A percentile compares a stretch with the other conserved stretches of the same genome.
Conservation (phyloP, 148 eudicot species). For the Rhododendron henanense region DNA sequence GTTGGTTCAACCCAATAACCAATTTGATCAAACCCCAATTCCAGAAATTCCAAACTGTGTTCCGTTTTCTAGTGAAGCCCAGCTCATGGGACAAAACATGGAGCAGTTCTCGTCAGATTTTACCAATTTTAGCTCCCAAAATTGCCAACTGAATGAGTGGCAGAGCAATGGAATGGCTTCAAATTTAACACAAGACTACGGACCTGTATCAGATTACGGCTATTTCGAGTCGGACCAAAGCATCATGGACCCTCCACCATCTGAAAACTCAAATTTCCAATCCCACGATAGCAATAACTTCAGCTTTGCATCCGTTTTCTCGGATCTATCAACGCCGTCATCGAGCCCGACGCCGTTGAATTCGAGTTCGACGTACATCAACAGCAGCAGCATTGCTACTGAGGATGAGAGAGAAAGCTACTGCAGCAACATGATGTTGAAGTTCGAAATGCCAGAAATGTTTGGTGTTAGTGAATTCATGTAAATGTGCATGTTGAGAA, state of each 20-base stretch:
- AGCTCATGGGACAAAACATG: slow-evolving; percentile 39
- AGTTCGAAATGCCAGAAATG: slow-evolving; percentile 59
- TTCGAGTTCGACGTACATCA: slow-evolving; percentile 44
- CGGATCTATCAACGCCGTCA: slow-evolving; percentile 59
- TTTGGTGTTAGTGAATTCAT: slow-evolving; percentile 54
- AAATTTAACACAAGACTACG: slow-evolving; percentile 19
- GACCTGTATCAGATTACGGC: slow-evolving; percentile 22
- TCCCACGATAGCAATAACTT: slow-evolving; percentile 32
- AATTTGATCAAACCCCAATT: slow-evolving; percentile 31
- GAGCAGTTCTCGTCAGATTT: slow-evolving; percentile 37
- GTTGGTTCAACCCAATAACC: slow-evolving; percentile 26
- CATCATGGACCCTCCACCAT: slow-evolving; percentile 26
- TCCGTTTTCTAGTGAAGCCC: slow-evolving; percentile 39
- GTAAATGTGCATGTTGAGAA: slow-evolving; percentile 15
- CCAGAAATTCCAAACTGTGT: slow-evolving; percentile 28
- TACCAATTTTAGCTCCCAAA: slow-evolving; percentile 31
- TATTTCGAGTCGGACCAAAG: slow-evolving; percentile 34
- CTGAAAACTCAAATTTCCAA: slow-evolving; percentile 31
- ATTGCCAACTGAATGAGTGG: slow-evolving; percentile 35
- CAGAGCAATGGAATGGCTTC: slow-evolving; percentile 25
- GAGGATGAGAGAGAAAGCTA: slow-evolving; percentile 77
- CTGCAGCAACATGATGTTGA: slow-evolving; percentile 59
- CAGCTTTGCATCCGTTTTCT: slow-evolving; percentile 48
- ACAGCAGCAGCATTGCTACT: slow-evolving; percentile 26
- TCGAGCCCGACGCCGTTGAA: slow-evolving; percentile 62